Percentiles rank a stretch among this genome's conserved stretches.
phyloP scores from a whole-genome alignment of 139 green algal species.

The Haematococcus lacustris region DNA sequence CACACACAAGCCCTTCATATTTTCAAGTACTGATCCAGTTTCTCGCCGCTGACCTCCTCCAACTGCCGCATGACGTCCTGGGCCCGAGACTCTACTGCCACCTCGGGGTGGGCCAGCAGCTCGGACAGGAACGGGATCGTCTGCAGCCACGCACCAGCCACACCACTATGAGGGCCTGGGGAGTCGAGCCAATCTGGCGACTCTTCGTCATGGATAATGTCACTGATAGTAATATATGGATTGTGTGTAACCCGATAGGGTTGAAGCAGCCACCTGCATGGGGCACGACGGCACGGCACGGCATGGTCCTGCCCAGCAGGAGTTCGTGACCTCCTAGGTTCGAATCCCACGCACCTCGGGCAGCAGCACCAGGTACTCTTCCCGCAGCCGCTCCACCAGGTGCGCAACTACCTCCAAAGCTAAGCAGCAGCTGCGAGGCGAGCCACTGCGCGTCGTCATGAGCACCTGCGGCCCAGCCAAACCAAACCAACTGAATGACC shows the following conservation, averaged over 20 bases:
- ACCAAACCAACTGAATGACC: too few species aligned
- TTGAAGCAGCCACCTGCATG: too few species aligned
- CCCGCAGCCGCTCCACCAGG: slow-evolving; percentile 57
- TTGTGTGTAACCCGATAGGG: too few species aligned
- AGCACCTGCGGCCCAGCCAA: slow-evolving; percentile 24
- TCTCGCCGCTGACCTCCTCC: slow-evolving; percentile 78
- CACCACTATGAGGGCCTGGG: too few species aligned
- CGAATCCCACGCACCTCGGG: slow-evolving; percentile 64
- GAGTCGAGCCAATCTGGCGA: too few species aligned
- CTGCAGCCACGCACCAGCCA: too few species aligned
- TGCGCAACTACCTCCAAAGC: slow-evolving; percentile 37
- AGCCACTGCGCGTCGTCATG: slow-evolving; percentile 25
- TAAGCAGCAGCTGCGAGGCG: slow-evolving; percentile 14
- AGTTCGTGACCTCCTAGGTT: too few species aligned
- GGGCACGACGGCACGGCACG: too few species aligned
- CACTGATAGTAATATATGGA: too few species aligned
- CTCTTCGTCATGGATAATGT: too few species aligned
- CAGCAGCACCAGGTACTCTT: slow-evolving; percentile 84
- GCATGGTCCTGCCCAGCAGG: too few species aligned
- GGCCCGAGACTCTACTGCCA: slow-evolving; percentile 45
- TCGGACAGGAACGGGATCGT: slow-evolving; percentile 85
- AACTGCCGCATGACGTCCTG: slow-evolving; percentile 58
- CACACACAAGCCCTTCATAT: slow-evolving; percentile 1
- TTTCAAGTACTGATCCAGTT: slow-evolving; percentile 77
- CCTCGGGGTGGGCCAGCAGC: slow-evolving; percentile 82